Evolutionary conservation across 192 early-diverging fungal genomes (phyloP).

Genomic region (Coemansia sp.): DNA sequence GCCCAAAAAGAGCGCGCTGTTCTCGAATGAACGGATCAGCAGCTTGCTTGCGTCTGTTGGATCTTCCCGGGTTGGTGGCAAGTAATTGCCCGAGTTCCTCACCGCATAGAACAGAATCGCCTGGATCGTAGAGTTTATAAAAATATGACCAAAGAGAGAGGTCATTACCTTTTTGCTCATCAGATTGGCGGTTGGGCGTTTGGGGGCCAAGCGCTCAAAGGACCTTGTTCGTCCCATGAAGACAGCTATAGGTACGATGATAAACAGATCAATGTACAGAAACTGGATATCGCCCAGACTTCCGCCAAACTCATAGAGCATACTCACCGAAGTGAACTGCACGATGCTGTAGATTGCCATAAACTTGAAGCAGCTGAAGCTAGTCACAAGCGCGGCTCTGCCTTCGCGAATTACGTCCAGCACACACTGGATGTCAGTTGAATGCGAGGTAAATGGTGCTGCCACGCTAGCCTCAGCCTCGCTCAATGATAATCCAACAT

Average conservation of each 20-base stretch:
- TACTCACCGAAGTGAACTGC: constrained; percentile 92
- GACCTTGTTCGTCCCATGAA: constrained; percentile 92
- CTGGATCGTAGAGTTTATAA: constrained; percentile 84
- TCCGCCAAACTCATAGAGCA: constrained; percentile 85
- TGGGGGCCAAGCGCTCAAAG: constrained; percentile 67
- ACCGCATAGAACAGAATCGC: constrained; percentile 69
- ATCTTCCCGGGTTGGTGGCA: constrained; percentile 51
- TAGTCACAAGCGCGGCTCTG: constrained; percentile 92
- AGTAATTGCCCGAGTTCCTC: constrained; percentile 75
- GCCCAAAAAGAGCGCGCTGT: constrained; percentile 86
- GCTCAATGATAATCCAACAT: constrained; percentile 94
- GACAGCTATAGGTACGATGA: constrained; percentile 87
- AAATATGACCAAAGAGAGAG: constrained; percentile 86
- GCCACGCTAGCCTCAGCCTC: constrained; percentile 98
- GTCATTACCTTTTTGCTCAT: constrained; percentile 89
- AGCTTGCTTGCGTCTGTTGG: constrained; percentile 62
- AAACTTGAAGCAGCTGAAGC: constrained; percentile 98
- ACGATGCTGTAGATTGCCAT: constrained; percentile 98
- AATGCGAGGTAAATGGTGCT: constrained; percentile 93
- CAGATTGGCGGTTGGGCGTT: constrained; percentile 88
- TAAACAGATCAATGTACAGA: constrained; percentile 89
- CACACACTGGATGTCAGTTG: constrained; percentile 90
- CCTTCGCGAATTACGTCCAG: constrained; percentile 92
- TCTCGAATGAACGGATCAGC: constrained; percentile 81
- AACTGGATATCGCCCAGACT: constrained; percentile 97